Evolutionary conservation across 1,139 yeast genomes (phyloP).

Genomic region (Pichia cactophila): DNA sequence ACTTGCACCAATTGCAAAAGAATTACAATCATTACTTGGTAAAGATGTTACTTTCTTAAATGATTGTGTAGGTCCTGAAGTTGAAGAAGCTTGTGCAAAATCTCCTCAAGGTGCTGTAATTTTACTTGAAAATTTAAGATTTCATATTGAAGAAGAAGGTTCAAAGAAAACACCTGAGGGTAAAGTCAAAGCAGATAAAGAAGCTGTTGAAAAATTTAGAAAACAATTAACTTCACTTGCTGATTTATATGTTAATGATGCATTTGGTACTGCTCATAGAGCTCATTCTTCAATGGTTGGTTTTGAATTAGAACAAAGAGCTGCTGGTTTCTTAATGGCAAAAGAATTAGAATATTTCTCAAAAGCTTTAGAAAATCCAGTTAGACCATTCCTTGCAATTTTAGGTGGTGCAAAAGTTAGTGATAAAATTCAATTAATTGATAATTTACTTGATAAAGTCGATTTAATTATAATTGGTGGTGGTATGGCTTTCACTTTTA

Average conservation of each 20-base stretch:
- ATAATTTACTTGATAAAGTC: slow-evolving; percentile 92
- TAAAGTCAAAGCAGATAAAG: slow-evolving; percentile 83
- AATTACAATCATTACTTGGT: slow-evolving; percentile 66
- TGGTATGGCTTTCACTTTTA: slow-evolving; percentile 99
- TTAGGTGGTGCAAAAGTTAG: slow-evolving; percentile 98
- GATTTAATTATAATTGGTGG: slow-evolving; percentile 91
- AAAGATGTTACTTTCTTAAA: slow-evolving; percentile 66
- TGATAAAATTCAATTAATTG: slow-evolving; percentile 95
- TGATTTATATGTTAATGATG: slow-evolving; percentile 94
- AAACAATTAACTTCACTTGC: slow-evolving; percentile 78
- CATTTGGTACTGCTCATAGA: slow-evolving; percentile 98
- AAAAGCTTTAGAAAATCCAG: slow-evolving; percentile 94
- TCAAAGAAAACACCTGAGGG: slow-evolving; percentile 81
- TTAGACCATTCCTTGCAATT: slow-evolving; percentile 94
- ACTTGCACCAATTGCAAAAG: slow-evolving; percentile 83
- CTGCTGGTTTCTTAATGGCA: slow-evolving; percentile 95
- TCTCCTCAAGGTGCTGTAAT: slow-evolving; percentile 68
- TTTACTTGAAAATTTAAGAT: slow-evolving; percentile 90
- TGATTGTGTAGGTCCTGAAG: slow-evolving; percentile 87
- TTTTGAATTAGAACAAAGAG: slow-evolving; percentile 83
- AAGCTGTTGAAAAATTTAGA: slow-evolving; percentile 79
- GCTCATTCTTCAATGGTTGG: slow-evolving; percentile 99
- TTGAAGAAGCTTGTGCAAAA: slow-evolving; percentile 63
- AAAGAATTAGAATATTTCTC: slow-evolving; percentile 95
- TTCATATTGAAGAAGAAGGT: slow-evolving; percentile 95